These are phyloP conservation scores for Calonectria leucothoes DNA, from an alignment of 2,329 filamentous ascomycete genomes.

Conservation along the genomic window DNA sequence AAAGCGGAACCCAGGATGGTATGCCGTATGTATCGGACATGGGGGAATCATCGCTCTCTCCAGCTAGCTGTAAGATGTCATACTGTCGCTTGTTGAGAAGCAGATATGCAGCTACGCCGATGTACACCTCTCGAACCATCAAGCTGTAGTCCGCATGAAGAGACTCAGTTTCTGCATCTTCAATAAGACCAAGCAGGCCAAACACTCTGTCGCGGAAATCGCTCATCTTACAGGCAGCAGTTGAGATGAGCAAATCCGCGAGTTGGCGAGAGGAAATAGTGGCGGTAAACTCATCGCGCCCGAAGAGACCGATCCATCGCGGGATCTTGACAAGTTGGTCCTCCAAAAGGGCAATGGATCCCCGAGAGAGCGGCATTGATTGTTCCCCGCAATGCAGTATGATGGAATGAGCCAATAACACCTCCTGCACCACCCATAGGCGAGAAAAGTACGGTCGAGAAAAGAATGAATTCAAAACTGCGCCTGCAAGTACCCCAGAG, in stretches of 20 bases:
- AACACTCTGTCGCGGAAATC: conserved; percentile 29
- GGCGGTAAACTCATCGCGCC: background rate
- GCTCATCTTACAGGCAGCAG: conserved; percentile 11
- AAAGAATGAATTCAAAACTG: conserved; percentile 5
- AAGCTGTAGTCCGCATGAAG: conserved; percentile 24
- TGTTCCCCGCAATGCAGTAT: conserved; percentile 17
- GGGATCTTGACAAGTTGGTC: background rate
- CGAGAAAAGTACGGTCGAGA: conserved; percentile 23
- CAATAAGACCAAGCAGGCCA: conserved; percentile 22
- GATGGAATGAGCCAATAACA: conserved; percentile 18
- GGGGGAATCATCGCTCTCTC: background rate
- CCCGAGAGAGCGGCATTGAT: background rate
- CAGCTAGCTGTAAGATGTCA: conserved; percentile 12
- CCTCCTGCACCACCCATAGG: conserved; percentile 28
- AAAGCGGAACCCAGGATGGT: conserved; percentile 28
- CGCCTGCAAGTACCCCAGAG: background rate
- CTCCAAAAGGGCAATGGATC: background rate
- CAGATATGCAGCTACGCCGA: conserved; percentile 25
- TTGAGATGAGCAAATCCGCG: conserved; percentile 14
- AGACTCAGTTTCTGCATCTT: background rate
- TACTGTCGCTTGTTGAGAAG: background rate
- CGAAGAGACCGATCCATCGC: conserved; percentile 23
- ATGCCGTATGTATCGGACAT: conserved; percentile 23
- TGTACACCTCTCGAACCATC: conserved; percentile 28
- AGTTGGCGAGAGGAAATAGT: background rate